Evolutionary conservation across 2,329 filamentous ascomycete genomes (phyloP), one percentile per base, ranked within the genome.

Genomic region (Biscogniauxia marginata): DNA sequence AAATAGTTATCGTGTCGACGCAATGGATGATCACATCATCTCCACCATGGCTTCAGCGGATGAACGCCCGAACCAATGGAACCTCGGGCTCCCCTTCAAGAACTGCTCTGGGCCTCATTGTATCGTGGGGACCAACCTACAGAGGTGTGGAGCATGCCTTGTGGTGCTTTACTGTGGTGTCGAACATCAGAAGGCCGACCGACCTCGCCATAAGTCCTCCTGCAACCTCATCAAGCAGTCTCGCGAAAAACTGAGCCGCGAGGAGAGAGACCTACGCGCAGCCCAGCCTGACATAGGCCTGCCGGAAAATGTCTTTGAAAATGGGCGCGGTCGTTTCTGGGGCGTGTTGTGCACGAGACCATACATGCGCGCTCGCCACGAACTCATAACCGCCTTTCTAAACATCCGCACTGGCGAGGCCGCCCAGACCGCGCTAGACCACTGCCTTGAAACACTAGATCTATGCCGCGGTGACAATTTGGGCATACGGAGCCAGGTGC

Each of bases 401-500:
- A 57, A 62, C 47, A 49, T 63, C 34, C 59, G 56, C 24, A 59
- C 56, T 11, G 58, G 59, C 3, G 56, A 55, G 21, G 62, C 62
- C 7, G 60, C 61, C 45, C 54, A 65, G 49, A 23, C 21, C 1
- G 63, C 60, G 3, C 49, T 67, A 47, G 43, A 39, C 1, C 49
- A 58, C 25, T 50, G 50, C 49, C 51, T 61, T 9, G 60, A 55
- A 18, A 61, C 60, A 54, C 52, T 66, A 44, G 56, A 59, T 5
- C 46, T 65, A 23, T 54, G 53, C 51, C 58, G 30, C 46, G 61
- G 61, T 23, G 65, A 65, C 52, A 62, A 62, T 25, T 51, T 50
- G 25, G 50, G 52, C 23, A 48, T 64, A 5, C 57, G 65, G 3
- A n/a, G 25, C 46, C 54, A 60, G 23, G 56, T 67, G 2, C 61